Conservation (phyloP, 257 asterid genomes). For the Cruciata laevipes region DNA sequence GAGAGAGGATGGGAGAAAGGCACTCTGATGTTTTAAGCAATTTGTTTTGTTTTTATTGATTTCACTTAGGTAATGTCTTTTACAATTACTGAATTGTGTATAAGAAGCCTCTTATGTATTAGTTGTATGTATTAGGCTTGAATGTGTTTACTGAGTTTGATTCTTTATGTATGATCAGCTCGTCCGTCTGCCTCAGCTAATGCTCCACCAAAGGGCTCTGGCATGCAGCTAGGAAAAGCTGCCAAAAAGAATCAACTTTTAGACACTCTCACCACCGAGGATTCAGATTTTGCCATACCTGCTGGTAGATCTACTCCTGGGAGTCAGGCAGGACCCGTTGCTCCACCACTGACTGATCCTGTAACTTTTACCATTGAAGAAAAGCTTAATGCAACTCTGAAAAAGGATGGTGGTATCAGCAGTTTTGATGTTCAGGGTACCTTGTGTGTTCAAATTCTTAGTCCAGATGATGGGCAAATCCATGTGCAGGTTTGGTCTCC, state of each 20-base stretch:
- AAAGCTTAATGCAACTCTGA: conserved; percentile 61
- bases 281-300: conserved; percentile 78
- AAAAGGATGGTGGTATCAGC: conserved; percentile 80
- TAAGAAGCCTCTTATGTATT: too few relatives aligned
- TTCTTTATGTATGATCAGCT: conserved; percentile 35
- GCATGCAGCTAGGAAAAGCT: conserved; percentile 84
- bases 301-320: conserved; percentile 68
- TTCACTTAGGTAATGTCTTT: neutral
- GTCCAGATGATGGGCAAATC: conserved; percentile 76
- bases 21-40: neutral
- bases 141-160: neutral
- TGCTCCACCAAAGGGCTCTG: conserved; percentile 85
- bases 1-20: too few relatives aligned
- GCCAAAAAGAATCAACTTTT: conserved; percentile 70
- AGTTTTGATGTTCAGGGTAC: conserved; percentile 86
- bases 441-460: conserved; percentile 73
- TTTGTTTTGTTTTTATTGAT: neutral
- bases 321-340: conserved; percentile 63
- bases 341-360: conserved; percentile 76
- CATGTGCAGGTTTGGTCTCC: conserved; percentile 74
- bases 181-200: conserved; percentile 68
- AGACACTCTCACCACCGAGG: conserved; percentile 90
- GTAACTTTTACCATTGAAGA: conserved; percentile 83
- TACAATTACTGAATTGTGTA: neutral
- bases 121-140: neutral